Base-by-base conservation (phyloP, 371 early-diverging fungal species). In the Globomyces sp. region DNA sequence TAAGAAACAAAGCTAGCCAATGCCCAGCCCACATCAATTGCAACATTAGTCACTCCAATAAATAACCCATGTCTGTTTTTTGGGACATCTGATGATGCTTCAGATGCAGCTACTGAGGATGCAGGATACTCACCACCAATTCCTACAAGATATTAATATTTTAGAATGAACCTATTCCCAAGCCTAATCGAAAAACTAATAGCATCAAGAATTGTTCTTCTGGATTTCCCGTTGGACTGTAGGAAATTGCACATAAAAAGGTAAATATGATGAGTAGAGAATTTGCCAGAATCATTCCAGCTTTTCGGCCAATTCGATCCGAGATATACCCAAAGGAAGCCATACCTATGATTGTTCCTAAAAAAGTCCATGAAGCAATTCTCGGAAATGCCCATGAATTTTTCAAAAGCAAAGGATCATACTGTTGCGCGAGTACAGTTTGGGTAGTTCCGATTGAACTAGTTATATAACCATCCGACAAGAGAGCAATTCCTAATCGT, bases 91-190 rank as follows among this genome's bases (percentile, higher is more conserved):
- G 39, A 36, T 8, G 55, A 39, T 5, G 55, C 34, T 55, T 55
- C 55, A 2, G 55, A 36, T 3, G 55, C 55, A 55, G 55, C 55
- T 39, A 55, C 55, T 37, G 55, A 55, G 6, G 39, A 36, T 3
- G 55, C 40, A 37, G 55, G 55, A 55, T 55, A 55, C 40, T 55
- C 55, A 55, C 39, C 55, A 55, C 55, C 55, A 55, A 55, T 55
- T 5, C 55, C 55, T 24, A 24, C 24, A 24, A 24, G 24, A 24
- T 24, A 24, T 24, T 24, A 24, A 24, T 24, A 24, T 24, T 24
- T 24, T 24, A 24, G 24, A 24, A 24, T 24, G 24, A 24, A 24
- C 24, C 24, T 10, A 55, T 55, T 2, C 55, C 55, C 40, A 55
- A 55, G 13, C 34, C 34, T 13, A 40, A 39, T n/a, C 55, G 34